Evolutionary conservation across 1,139 yeast species (phyloP), one percentile per base, ranked within the genome.

Genomic region (Suhomyces panamericanus): DNA sequence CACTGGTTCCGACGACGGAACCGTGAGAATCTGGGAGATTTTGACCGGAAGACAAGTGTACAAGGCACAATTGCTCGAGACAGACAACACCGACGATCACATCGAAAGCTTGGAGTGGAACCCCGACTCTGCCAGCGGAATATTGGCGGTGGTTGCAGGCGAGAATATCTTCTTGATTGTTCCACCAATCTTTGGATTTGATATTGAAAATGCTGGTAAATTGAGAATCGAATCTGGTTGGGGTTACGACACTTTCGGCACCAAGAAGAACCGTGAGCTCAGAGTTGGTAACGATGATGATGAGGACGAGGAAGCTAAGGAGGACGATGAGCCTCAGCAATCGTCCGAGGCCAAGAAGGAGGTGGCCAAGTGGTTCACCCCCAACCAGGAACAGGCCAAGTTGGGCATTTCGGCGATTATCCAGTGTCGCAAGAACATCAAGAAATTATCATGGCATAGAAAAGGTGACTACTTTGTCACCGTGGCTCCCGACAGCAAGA

Each of bases 1-100:
- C 17, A 93, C 99, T 9, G 99, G 98, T 45, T 87, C 96, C 22
- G 99, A 93, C 63, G 99, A 93, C 64, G 98, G 97, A 41, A 79
- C 91, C 22, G 90, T 93, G n/a, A 78, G 96, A 57, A 78, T 93
- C 15, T 93, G 99, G 99, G 99, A 95, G 70, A 82, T 90, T 13
- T 73, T 90, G 48, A 89, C 98, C 5, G 99, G 99, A 40, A 83
- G 99, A 68, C 95, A 91, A 70, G 87, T 93, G 41, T 88, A 81
- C 77, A 78, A 81, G 50, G 73, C 81, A 22, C 73, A 73, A 45
- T 67, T 87, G 20, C 68, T 82, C 34, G 77, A 73, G 32, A 72
- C 71, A 35, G 79, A 77, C 47, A 79, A 81, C 53, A 63, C 66
- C 15, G 91, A 83, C 47, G 97, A 90, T 63, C 85, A 85, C 53